These are phyloP conservation scores for Gossypium herbaceum DNA, from an alignment of 345 rosid species.

Conservation along the genomic window DNA sequence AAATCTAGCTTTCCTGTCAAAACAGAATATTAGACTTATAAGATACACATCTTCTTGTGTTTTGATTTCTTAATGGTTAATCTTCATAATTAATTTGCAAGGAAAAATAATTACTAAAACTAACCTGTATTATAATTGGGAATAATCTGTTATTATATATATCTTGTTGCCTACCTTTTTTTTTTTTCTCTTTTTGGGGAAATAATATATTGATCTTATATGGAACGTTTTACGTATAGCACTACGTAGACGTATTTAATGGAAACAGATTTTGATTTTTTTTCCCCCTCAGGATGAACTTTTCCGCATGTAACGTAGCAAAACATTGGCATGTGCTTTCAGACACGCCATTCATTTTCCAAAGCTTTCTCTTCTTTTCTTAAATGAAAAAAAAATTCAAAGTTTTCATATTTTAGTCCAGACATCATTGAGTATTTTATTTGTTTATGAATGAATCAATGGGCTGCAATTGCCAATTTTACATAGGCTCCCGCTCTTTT, in stretches of 20 bases:
- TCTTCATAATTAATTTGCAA: background rate
- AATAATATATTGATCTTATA: background rate
- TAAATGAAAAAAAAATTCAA: background rate
- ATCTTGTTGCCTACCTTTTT: background rate
- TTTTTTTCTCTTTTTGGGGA: background rate
- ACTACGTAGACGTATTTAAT: background rate
- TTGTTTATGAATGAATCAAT: background rate
- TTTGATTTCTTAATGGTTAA: background rate
- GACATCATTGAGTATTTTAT: background rate
- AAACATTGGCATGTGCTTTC: constrained; percentile 2
- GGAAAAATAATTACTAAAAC: background rate
- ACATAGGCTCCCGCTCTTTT: background rate
- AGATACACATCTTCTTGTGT: background rate
- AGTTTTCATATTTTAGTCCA: background rate
- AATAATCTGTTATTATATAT: background rate
- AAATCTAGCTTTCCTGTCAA: background rate
- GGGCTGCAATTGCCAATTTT: too few species aligned
- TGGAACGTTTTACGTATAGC: background rate
- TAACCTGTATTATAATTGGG: background rate
- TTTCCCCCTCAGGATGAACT: background rate
- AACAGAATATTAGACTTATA: background rate
- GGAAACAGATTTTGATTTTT: background rate
- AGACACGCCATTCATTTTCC: background rate
- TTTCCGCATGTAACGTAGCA: constrained; percentile 3
- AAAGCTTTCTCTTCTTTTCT: background rate